A percentile compares a stretch with the other conserved stretches of the same genome.
phyloP scores from a whole-genome alignment of 345 rosid genomes.

The Populus ilicifolia region DNA sequence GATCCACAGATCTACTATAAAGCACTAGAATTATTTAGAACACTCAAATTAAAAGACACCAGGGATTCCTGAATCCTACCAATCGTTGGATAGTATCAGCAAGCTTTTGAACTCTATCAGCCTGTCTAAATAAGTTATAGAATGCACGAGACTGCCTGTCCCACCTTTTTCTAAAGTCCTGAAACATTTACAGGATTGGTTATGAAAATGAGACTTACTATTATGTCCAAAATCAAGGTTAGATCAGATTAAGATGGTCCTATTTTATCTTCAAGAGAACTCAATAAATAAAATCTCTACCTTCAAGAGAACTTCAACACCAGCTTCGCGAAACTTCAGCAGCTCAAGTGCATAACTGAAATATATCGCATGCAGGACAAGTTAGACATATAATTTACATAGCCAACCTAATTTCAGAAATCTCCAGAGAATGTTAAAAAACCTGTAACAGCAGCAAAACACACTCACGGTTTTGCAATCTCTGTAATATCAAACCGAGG shows the following conservation, averaged over 20 bases:
- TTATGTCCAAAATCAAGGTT: not conserved
- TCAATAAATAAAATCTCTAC: slow-evolving; percentile 15
- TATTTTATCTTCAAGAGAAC: slow-evolving; percentile 15
- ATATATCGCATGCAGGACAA: slow-evolving; percentile 20
- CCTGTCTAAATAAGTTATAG: slow-evolving; percentile 93
- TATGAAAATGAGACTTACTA: not conserved
- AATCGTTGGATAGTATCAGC: slow-evolving; percentile 75
- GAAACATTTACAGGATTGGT: slow-evolving; percentile 26
- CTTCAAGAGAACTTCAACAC: slow-evolving; percentile 89
- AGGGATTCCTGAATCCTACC: slow-evolving; percentile 39
- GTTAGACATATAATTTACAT: slow-evolving; percentile 14
- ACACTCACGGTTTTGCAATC: slow-evolving; percentile 93
- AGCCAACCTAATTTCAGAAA: not conserved
- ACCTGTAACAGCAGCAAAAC: slow-evolving; percentile 3
- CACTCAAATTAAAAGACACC: not conserved
- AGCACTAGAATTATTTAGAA: not conserved
- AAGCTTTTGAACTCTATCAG: slow-evolving; percentile 89
- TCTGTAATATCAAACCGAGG: slow-evolving; percentile 96
- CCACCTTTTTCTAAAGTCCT: slow-evolving; percentile 92
- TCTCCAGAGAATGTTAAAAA: not conserved
- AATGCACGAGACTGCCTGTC: slow-evolving; percentile 91
- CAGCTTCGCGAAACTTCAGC: slow-evolving; percentile 88
- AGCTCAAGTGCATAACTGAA: slow-evolving; percentile 88
- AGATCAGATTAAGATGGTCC: slow-evolving; percentile 16
- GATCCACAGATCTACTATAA: not conserved